phyloP scores from a whole-genome alignment of 257 asterid species.

The Lycium barbarum region DNA sequence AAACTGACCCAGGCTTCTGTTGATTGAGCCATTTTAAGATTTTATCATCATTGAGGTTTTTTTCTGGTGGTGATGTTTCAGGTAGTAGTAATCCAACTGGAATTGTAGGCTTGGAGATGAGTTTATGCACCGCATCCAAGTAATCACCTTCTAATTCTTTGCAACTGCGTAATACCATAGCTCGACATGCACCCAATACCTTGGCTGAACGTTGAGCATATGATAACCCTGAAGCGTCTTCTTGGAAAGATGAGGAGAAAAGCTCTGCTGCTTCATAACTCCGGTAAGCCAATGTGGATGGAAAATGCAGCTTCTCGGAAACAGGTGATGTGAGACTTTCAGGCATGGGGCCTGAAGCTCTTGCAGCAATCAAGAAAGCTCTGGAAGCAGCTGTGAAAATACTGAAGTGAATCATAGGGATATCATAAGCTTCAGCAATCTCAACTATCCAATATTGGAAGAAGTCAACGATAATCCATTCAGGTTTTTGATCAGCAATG shows the following conservation, averaged over 20 bases:
- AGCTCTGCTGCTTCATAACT: conserved; percentile 27
- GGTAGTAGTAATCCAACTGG: conserved; percentile 43
- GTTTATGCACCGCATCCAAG: conserved; percentile 3
- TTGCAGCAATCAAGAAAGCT: conserved; percentile 25
- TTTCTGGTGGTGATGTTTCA: conserved; percentile 20
- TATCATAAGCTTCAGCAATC: conserved; percentile 17
- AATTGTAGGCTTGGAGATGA: conserved; percentile 30
- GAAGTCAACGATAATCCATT: conserved; percentile 34
- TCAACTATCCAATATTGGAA: conserved; percentile 12
- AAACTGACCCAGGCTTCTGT: conserved; percentile 33
- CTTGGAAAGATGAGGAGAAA: background rate
- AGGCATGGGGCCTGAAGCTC: conserved; percentile 17
- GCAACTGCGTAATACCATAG: conserved; percentile 31
- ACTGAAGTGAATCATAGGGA: conserved; percentile 24
- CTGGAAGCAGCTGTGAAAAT: conserved; percentile 25
- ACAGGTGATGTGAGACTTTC: conserved; percentile 10
- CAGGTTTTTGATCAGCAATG: conserved; percentile 31
- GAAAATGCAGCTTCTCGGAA: conserved; percentile 36
- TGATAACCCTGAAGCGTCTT: conserved; percentile 30
- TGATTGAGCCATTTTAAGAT: conserved; percentile 41
- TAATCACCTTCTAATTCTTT: conserved; percentile 36
- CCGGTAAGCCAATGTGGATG: conserved; percentile 31
- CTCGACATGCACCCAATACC: conserved; percentile 22
- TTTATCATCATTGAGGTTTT: background rate
- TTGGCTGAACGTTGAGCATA: conserved; percentile 27